Base-by-base conservation (phyloP, 2,329 filamentous ascomycete species). In the Gnomoniopsis sp. region DNA sequence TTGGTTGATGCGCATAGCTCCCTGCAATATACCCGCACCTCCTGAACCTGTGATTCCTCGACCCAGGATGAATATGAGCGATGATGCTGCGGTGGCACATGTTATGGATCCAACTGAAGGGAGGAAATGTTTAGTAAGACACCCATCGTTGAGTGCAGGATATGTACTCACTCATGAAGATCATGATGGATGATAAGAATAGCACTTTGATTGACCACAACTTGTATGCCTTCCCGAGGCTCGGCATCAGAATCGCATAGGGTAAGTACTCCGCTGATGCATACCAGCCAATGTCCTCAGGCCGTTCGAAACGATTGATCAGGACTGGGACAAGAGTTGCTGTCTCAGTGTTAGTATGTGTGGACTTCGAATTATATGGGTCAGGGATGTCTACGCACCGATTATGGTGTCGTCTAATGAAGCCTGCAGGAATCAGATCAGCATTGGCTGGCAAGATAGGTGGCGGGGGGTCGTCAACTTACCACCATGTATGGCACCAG, bases 241-340 rank as follows among this genome's bases (percentile, higher is more conserved):
- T 60, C 14, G 38, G 53, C 23, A 57, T 43, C 46, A 59, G 54
- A n/a, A 55, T 48, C 6, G 59, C 54, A 11, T 65, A 58, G 52
- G 70, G 70, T 62, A 73, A 65, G 62, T 69, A 60, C 59, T 72
- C 69, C 23, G 68, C 69, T 55, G 68, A 70, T 2, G 71, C 72
- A 49, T 76, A 76, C 74, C 75, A 77, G 46, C 72, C 74, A 21
- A 77, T 70, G 57, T 76, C 74, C 10, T 68, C 65, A 1, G 74
- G 66, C 36, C 70, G 65, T 19, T 72, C 66, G 65, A 71, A 67
- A 2, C 64, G 49, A 26, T 61, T 58, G 23, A 62, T 63, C 30
- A 65, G 61, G 21, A 55, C 44, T 2, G 64, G 64, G 10, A 65
- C 62, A 30, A 63, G 61, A 4, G 64, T 65, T 17, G 64, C 63